Evolutionary conservation across 352 stramenopile species (phyloP).

Genomic region (Pythium scleroteichum): DNA sequence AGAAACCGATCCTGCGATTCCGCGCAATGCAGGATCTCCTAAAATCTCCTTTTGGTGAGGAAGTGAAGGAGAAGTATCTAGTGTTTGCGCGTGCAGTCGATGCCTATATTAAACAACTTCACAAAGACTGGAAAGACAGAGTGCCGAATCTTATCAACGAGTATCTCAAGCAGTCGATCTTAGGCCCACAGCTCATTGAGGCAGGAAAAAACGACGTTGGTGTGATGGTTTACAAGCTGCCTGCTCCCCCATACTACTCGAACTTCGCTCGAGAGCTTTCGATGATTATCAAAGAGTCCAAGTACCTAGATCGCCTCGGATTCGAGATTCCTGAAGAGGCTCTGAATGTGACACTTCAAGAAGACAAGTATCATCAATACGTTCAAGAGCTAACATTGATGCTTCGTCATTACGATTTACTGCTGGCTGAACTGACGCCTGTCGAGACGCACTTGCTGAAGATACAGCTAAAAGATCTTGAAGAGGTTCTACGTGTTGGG

Average conservation of each 20-base stretch:
- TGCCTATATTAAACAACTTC: conserved; percentile 91
- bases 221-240: conserved; percentile 81
- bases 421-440: conserved; percentile 81
- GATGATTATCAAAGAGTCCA: conserved; percentile 96
- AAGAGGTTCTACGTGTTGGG: conserved; percentile 83
- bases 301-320: conserved; percentile 94
- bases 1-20: conserved; percentile 95
- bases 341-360: conserved; percentile 95
- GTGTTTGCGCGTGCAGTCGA: conserved; percentile 92
- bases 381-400: conserved; percentile 92
- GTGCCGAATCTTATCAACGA: conserved; percentile 89
- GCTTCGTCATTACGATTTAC: conserved; percentile 89
- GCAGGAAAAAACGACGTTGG: conserved; percentile 76
- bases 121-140: conserved; percentile 92
- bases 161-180: conserved; percentile 93
- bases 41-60: conserved; percentile 87
- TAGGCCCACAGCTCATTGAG: conserved; percentile 82
- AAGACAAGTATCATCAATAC: conserved; percentile 96
- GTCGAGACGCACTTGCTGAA: conserved; percentile 91
- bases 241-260: conserved; percentile 89
- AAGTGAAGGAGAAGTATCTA: conserved; percentile 95
- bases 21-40: conserved; percentile 93
- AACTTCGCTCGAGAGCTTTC: conserved; percentile 93
- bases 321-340: conserved; percentile 95
- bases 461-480: conserved; percentile 88